Percentiles rank a stretch among this genome's conserved stretches.
phyloP scores from a whole-genome alignment of 2,329 filamentous ascomycete species.

The Cladophialophora chaetospira region DNA sequence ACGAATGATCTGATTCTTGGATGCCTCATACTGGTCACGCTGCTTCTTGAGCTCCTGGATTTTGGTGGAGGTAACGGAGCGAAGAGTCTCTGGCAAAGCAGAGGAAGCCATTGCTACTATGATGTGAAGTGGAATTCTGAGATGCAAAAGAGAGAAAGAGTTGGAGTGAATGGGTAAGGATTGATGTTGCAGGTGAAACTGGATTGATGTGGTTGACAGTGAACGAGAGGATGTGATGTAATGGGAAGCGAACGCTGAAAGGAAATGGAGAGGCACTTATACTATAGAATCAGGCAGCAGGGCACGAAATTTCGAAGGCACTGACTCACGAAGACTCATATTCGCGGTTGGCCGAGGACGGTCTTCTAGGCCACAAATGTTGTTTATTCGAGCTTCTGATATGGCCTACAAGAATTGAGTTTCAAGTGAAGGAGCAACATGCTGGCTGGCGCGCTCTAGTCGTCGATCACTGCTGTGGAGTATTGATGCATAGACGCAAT shows the following conservation, averaged over 20 bases:
- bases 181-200: no score
- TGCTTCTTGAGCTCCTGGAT: conserved; percentile 59
- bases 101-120: conserved; percentile 29
- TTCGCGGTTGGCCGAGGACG: not conserved
- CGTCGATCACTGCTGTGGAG: not conserved
- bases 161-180: not conserved
- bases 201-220: not conserved
- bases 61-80: conserved; percentile 59
- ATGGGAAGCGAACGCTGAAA: not conserved
- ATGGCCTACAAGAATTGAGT: no score
- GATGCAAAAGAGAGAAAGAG: not conserved
- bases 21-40: conserved; percentile 51
- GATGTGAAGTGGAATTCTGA: not conserved
- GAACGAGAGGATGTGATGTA: not conserved
- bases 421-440: not conserved
- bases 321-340: conserved; percentile 4
- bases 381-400: no score
- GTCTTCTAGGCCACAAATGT: not conserved
- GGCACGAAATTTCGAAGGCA: not conserved
- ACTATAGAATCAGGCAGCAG: not conserved
- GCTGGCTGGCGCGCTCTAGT: not conserved
- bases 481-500: not conserved
- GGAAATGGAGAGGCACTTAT: not conserved
- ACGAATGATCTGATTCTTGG: conserved; percentile 48
- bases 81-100: conserved; percentile 55